Evolutionary conservation across 106 monocot genomes (phyloP).

Genomic region (Phalaenopsis equestris): DNA sequence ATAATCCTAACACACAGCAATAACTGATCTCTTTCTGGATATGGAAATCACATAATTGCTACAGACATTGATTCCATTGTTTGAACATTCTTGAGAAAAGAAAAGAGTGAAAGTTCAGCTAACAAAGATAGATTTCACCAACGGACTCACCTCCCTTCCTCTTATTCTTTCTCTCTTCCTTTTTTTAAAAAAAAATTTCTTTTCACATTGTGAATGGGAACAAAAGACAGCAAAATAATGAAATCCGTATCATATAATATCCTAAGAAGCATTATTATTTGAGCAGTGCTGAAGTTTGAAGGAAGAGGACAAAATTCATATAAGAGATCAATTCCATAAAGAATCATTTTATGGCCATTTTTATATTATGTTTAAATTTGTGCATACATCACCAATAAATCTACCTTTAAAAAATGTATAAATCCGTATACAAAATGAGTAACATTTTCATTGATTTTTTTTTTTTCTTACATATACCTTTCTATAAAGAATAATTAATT

Average conservation of each 20-base stretch:
- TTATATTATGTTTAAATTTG: not conserved
- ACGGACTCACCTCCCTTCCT: not conserved
- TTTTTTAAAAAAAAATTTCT: too few species aligned
- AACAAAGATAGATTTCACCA: not conserved
- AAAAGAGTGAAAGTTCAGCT: not conserved
- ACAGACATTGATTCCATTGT: conserved; percentile 4
- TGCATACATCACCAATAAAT: too few species aligned
- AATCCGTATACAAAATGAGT: too few species aligned
- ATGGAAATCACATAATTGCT: conserved; percentile 5
- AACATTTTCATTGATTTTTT: too few species aligned
- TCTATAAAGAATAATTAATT: too few species aligned
- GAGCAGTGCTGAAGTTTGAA: too few species aligned
- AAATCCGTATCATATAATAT: not conserved
- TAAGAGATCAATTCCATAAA: too few species aligned
- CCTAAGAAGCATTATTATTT: not conserved
- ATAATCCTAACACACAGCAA: not conserved
- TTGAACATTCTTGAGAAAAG: conserved; percentile 3
- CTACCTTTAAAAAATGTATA: too few species aligned
- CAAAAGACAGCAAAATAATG: not conserved
- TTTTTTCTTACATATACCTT: too few species aligned
- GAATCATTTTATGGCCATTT: not conserved
- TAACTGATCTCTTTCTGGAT: not conserved
- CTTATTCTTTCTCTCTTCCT: too few species aligned
- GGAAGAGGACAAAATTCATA: too few species aligned
- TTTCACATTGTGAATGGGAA: not conserved